Conservation (phyloP, 2,329 filamentous ascomycete genomes). For the Exophiala mesophila region DNA sequence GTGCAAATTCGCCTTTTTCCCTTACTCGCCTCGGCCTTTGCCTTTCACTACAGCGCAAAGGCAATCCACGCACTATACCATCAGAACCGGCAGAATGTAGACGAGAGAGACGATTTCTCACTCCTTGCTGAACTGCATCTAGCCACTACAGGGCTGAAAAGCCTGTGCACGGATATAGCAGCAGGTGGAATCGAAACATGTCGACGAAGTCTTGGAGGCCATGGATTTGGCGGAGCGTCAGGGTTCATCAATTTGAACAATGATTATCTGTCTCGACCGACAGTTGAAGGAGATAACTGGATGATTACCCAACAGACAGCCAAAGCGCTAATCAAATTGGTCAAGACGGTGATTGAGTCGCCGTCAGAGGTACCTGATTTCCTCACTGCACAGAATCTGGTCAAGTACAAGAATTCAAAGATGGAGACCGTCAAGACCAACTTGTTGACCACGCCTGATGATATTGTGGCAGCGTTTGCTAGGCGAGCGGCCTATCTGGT, state of each 20-base stretch:
- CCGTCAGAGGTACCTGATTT: too few species aligned
- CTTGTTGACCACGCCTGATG: too few species aligned
- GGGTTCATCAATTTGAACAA: slow-evolving; percentile 59
- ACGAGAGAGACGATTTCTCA: slow-evolving; percentile 43
- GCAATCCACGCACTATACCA: slow-evolving; percentile 47
- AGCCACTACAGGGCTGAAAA: slow-evolving; percentile 70
- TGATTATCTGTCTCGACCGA: slow-evolving; percentile 66
- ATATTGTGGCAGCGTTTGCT: too few species aligned
- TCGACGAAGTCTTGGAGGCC: slow-evolving; percentile 66
- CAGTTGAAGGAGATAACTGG: slow-evolving; percentile 75
- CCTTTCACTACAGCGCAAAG: slow-evolving; percentile 38
- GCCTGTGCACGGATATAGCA: slow-evolving; percentile 64
- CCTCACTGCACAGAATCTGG: slow-evolving; percentile 24
- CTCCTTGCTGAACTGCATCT: slow-evolving; percentile 66
- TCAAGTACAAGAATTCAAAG: too few species aligned
- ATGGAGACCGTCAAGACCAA: slow-evolving; percentile 56
- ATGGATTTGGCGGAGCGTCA: slow-evolving; percentile 50
- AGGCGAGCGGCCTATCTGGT: too few species aligned
- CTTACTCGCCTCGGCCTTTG: slow-evolving; percentile 48
- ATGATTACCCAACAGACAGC: slow-evolving; percentile 76
- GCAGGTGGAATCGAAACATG: slow-evolving; percentile 72
- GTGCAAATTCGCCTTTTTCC: slow-evolving; percentile 51
- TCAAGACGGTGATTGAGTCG: too few species aligned
- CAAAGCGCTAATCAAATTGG: slow-evolving; percentile 63
- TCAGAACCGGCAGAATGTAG: slow-evolving; percentile 40